phyloP scores from a whole-genome alignment of 208 protist species.

The Trypanosoma boissoni region DNA sequence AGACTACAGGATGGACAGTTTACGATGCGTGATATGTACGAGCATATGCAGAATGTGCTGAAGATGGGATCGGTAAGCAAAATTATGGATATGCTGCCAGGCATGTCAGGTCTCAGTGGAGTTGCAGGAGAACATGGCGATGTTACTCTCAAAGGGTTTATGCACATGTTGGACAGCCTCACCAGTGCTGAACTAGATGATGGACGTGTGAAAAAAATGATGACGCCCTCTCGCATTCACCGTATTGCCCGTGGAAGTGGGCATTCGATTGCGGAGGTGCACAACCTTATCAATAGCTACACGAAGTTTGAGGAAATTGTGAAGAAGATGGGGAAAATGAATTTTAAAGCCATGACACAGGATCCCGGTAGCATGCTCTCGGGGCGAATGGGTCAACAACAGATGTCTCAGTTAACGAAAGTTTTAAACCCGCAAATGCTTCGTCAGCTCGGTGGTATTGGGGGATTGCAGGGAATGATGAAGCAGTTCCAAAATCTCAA shows the following conservation, averaged over 20 bases:
- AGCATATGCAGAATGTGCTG: constrained; percentile 94
- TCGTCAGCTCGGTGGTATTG: constrained; percentile 77
- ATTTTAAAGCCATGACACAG: constrained; percentile 88
- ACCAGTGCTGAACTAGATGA: constrained; percentile 90
- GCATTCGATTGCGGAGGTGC: constrained; percentile 66
- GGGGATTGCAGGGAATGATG: constrained; percentile 88
- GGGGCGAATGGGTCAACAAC: constrained; percentile 70
- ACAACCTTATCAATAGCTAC: constrained; percentile 81
- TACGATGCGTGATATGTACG: constrained; percentile 96
- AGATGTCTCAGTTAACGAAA: constrained; percentile 86
- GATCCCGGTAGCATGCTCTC: constrained; percentile 56
- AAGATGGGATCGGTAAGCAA: constrained; percentile 94
- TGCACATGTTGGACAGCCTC: constrained; percentile 97
- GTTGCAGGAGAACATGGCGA: constrained; percentile 62
- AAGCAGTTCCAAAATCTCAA: constrained; percentile 60
- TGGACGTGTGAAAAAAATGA: constrained; percentile 89
- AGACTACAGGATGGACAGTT: constrained; percentile 92
- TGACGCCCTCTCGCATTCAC: constrained; percentile 82
- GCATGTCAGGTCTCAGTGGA: constrained; percentile 76
- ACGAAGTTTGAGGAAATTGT: constrained; percentile 87
- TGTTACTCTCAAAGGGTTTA: constrained; percentile 86
- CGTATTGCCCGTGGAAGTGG: constrained; percentile 86
- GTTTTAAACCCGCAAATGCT: constrained; percentile 86
- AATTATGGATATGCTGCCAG: constrained; percentile 92
- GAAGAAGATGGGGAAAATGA: constrained; percentile 90